A percentile compares a stretch with the other conserved stretches of the same genome.
These are phyloP conservation scores for Volutella citrinella DNA, from an alignment of 2,329 filamentous ascomycete genomes.

Conservation along the genomic window DNA sequence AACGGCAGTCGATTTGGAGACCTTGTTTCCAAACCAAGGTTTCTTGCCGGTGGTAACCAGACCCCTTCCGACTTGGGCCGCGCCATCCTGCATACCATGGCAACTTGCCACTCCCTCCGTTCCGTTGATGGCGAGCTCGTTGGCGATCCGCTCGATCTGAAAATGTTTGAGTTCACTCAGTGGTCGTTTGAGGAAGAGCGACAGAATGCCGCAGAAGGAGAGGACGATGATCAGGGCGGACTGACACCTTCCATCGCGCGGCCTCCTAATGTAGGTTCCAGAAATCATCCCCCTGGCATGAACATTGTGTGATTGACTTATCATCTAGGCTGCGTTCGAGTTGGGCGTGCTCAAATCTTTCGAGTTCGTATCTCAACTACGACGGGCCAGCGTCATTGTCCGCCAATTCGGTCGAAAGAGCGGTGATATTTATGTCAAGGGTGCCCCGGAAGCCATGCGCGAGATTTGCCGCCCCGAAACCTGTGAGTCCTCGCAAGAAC, in stretches of 20 bases:
- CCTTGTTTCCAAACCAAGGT: conserved; percentile 63
- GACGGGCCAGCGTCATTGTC: conserved; percentile 89
- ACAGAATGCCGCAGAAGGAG: conserved; percentile 59
- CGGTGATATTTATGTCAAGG: conserved; percentile 90
- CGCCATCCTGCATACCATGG: conserved; percentile 88
- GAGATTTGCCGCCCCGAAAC: conserved; percentile 84
- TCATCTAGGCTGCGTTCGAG: conserved; percentile 59
- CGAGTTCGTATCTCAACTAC: conserved; percentile 90
- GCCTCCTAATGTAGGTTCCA: conserved; percentile 62
- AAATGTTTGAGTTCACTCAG: conserved; percentile 96
- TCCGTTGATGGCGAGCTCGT: conserved; percentile 85
- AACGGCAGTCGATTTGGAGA: conserved; percentile 67
- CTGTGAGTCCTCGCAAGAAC: conserved; percentile 50
- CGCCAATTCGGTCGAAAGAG: conserved; percentile 81
- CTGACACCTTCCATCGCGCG: conserved; percentile 86
- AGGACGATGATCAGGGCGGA: conserved; percentile 71
- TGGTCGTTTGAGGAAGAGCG: conserved; percentile 92
- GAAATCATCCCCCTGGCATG: too few relatives aligned
- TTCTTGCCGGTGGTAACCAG: conserved; percentile 48
- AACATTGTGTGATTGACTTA: conserved; percentile 5
- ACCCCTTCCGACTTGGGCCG: conserved; percentile 33
- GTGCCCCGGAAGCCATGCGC: conserved; percentile 93
- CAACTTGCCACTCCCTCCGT: conserved; percentile 90
- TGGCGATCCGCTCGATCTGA: conserved; percentile 90
- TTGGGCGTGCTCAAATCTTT: conserved; percentile 89